A percentile compares a stretch with the other conserved stretches of the same genome.
Conservation (phyloP, 768 basidiomycete species). For the Psilocybe azurescens region DNA sequence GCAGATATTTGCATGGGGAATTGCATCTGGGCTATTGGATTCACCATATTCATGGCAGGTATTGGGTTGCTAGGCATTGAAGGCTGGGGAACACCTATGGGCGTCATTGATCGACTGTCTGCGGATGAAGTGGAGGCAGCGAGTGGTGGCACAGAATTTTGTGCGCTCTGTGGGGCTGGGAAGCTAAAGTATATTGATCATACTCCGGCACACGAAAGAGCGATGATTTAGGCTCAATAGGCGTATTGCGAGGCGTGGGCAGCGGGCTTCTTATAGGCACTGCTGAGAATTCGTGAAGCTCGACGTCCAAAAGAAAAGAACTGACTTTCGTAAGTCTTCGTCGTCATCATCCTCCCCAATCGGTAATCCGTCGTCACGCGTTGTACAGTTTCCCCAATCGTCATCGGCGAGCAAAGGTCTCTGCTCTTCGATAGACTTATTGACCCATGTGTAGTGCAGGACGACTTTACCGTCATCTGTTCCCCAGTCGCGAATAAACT, state of each 20-base stretch:
- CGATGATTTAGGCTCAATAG: constrained; percentile 34
- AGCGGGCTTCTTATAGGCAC: constrained; percentile 56
- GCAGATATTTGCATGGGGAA: constrained; percentile 18
- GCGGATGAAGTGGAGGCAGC: constrained; percentile 3
- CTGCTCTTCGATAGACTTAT: constrained; percentile 46
- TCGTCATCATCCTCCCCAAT: constrained; percentile 45
- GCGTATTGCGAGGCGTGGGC: constrained; percentile 67
- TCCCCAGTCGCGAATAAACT: constrained; percentile 65
- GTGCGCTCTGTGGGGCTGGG: not conserved
- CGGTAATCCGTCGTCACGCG: constrained; percentile 44
- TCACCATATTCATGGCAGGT: constrained; percentile 7
- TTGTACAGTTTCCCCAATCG: constrained; percentile 55
- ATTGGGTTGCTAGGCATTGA: not conserved
- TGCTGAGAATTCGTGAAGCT: constrained; percentile 23
- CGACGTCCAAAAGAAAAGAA: constrained; percentile 19
- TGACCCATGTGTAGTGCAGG: constrained; percentile 59
- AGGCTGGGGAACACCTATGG: not conserved
- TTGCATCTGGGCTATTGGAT: constrained; percentile 13
- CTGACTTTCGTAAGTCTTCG: constrained; percentile 48
- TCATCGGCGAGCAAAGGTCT: constrained; percentile 52
- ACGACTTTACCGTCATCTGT: constrained; percentile 56
- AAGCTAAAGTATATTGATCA: not conserved
- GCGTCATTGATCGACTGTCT: not conserved
- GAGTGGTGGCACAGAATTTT: not conserved
- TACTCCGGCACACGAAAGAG: not conserved